Conservation (phyloP, 2,329 filamentous ascomycete genomes). For the Hansfordia pulvinata region DNA sequence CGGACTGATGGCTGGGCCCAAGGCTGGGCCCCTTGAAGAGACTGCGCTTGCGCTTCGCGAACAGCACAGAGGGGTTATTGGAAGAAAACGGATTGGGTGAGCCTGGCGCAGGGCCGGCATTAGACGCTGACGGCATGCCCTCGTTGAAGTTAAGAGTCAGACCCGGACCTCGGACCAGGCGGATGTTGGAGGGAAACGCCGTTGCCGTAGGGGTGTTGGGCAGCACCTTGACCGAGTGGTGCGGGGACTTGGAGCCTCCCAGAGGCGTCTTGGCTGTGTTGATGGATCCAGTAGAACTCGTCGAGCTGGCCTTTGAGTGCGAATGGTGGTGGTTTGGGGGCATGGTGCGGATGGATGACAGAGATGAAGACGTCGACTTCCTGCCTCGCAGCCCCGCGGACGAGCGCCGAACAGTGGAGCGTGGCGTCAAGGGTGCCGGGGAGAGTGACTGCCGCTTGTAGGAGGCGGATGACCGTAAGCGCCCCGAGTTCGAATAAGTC, state of each 20-base stretch:
- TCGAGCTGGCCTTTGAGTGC: conserved; percentile 89
- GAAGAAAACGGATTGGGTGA: conserved; percentile 46
- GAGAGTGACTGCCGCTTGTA: conserved; percentile 71
- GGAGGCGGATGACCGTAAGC: conserved; percentile 23
- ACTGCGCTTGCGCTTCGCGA: conserved; percentile 69
- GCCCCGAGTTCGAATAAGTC: conserved; percentile 16
- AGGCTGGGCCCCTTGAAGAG: conserved; percentile 71
- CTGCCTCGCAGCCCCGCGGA: conserved; percentile 76
- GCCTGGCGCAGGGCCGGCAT: conserved; percentile 17
- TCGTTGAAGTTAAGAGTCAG: conserved; percentile 44
- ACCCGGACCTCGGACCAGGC: conserved; percentile 55
- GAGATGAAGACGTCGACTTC: conserved; percentile 90
- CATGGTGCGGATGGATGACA: conserved; percentile 85
- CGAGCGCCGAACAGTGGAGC: conserved; percentile 70
- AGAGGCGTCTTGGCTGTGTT: conserved; percentile 54
- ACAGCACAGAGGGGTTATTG: conserved; percentile 44
- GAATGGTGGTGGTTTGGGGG: conserved; percentile 67
- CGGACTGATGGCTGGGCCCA: conserved; percentile 30
- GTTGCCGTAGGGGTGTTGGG: conserved; percentile 70
- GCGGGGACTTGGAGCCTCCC: conserved; percentile 58
- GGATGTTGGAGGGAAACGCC: conserved; percentile 73
- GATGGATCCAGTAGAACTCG: conserved; percentile 67
- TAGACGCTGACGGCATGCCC: conserved; percentile 32
- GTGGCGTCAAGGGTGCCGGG: conserved; percentile 76
- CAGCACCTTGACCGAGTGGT: conserved; percentile 88